Base-by-base conservation (phyloP, 108 stramenopile species). In the Poteriospumella lacustris region DNA sequence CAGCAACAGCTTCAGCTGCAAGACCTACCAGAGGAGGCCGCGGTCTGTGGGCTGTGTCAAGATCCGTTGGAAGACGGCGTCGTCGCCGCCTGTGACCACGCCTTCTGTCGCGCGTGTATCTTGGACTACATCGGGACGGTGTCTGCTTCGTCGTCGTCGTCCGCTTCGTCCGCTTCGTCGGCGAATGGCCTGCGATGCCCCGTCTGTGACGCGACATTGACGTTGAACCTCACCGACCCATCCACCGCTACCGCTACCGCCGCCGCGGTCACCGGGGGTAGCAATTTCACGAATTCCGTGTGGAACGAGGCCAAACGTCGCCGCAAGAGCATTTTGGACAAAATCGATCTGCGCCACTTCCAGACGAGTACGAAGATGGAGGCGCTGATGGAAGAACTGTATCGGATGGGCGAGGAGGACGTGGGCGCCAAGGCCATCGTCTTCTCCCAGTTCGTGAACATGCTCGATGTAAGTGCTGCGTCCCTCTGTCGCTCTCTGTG, bases 381-480 rank as follows among this genome's bases (percentile, higher is more conserved):
- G 85, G 96, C 96, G 0, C 76, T 98, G 34, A 87, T 94, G 39
- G 80, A 94, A 78, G 95, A 95, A 77, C 82, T 99, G 5, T 85
- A 94, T 39, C 73, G 68, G 29, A 95, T 96, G 95, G 85, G 91
- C 36, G 77, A 83, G 59, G 81, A 81, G n/a, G 93, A 94, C 75
- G 92, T 92, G 0, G 93, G 95, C 12, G 88, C 87, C 79, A 99
- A 99, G 85, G 95, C 95, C 1, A 91, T 99, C 43, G 96, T 99
- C 0, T 99, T 99, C 79, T 92, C 90, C 15, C 94, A 97, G 84
- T 98, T 96, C 85, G 95, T 96, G 19, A 95, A 93, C 78, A 95
- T 98, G 94, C 89, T 98, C 2, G 97, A 98, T 75, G 70, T 73
- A 24, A 73, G 70, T 73, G 28, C n/a, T n/a, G n/a, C n/a, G n/a